A percentile compares a stretch with the other conserved stretches of the same genome.
Conservation (phyloP, 495 filamentous ascomycete genomes). For the Beverwykella pulmonaria region DNA sequence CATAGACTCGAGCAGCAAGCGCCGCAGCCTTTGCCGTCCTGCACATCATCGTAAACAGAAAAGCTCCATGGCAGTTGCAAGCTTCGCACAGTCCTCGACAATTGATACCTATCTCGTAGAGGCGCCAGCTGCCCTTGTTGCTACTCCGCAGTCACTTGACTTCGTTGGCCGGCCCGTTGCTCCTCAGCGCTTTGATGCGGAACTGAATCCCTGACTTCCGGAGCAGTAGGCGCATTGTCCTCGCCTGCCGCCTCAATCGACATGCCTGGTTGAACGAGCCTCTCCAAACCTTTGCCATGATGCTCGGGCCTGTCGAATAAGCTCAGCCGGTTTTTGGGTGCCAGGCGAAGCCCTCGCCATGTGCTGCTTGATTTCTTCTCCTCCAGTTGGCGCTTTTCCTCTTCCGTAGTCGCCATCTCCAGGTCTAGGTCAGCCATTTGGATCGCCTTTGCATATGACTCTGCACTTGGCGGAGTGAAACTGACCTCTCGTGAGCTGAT, state of each 20-base stretch:
- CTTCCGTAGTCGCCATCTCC: slow-evolving; percentile 71
- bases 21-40: slow-evolving; percentile 48
- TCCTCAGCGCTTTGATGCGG: slow-evolving; percentile 37
- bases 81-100: slow-evolving; percentile 25
- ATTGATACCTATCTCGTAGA: slow-evolving; percentile 36
- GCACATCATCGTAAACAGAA: slow-evolving; percentile 46
- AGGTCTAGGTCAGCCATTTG: slow-evolving; percentile 76
- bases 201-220: slow-evolving; percentile 37
- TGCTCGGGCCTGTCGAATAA: slow-evolving; percentile 86
- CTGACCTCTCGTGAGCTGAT: slow-evolving; percentile 42
- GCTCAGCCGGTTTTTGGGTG: slow-evolving; percentile 68
- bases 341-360: slow-evolving; percentile 83
- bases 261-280: slow-evolving; percentile 50
- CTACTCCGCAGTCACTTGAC: slow-evolving; percentile 49
- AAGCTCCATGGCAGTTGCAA: slow-evolving; percentile 25
- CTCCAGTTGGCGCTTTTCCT: slow-evolving; percentile 66
- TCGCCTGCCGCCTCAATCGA: slow-evolving; percentile 36
- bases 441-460: slow-evolving; percentile 59
- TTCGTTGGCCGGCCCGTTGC: slow-evolving; percentile 38
- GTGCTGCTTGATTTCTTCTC: slow-evolving; percentile 79
- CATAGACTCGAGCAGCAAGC: slow-evolving; percentile 29
- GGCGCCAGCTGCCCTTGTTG: slow-evolving; percentile 48
- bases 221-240: slow-evolving; percentile 30
- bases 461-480: slow-evolving; percentile 56
- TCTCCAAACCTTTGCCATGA: slow-evolving; percentile 67